Base-by-base conservation (phyloP, 495 filamentous ascomycete species). In the Aspergillus cavernicola region DNA sequence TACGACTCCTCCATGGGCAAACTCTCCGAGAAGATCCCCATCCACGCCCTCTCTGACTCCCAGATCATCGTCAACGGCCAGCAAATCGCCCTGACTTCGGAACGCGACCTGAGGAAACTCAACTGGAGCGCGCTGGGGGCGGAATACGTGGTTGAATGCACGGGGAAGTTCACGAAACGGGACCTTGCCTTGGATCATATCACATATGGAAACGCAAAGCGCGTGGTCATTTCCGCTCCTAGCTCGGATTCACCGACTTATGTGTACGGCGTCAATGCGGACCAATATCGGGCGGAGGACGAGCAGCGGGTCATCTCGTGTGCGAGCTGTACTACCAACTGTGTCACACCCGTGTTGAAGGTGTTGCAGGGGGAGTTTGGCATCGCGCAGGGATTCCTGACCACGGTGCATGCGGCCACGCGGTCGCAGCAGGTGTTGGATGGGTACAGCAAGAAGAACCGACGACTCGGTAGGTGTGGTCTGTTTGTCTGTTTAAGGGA, bases 371-470 rank as follows among this genome's bases (percentile, higher is more conserved):
- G 59, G 37, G 46, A 61, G 11, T 70, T 70, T 32, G 65, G 67
- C 11, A 55, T 70, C 24, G 44, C 50, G 19, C 67, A 70, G 40
- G 67, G 67, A 1, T 66, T 70, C 41, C 33, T 70, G 52, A 70
- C 67, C 10, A 70, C 67, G 11, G 53, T 70, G 7, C 67, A 70
- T 49, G 67, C 67, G 32, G 67, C 67, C 29, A 70, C 67, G 8
- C 58, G 61, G n/a, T 68, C 65, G 15, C 67, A 70, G 42, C 65
- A 67, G 51, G 67, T 70, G n/a, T 24, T 70, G 56, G 65, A 70
- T 54, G 67, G 67, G 7, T 70, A 70, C 35, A 70, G 67, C 53
- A 66, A 70, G 67, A 70, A 70, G 65, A 70, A 66, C 44, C 60
- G 53, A 38, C 65, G 67, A 18, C 54, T 70, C 6, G 66, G 66